phyloP scores from a whole-genome alignment of 1,139 yeast species.

The Yamadazyma sp. region DNA sequence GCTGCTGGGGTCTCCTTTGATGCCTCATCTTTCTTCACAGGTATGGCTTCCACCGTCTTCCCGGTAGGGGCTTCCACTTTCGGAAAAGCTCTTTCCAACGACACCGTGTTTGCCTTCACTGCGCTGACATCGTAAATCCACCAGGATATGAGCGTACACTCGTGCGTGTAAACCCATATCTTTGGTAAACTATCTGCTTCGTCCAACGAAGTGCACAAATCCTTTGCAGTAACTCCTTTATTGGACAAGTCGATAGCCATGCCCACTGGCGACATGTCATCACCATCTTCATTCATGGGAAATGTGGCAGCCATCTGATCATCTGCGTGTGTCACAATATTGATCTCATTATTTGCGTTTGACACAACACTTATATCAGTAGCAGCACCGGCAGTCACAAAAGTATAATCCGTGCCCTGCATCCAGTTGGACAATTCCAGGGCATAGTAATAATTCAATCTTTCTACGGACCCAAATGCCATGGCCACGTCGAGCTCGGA shows the following conservation, averaged over 20 bases:
- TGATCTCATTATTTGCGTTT: constrained; percentile 20
- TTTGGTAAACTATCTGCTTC: constrained; percentile 57
- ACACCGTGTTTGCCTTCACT: constrained; percentile 29
- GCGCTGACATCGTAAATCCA: constrained; percentile 57
- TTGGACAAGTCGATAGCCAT: constrained; percentile 58
- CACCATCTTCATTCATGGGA: constrained; percentile 66
- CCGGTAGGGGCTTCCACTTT: too few species aligned
- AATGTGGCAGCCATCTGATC: constrained; percentile 71
- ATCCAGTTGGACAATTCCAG: constrained; percentile 47
- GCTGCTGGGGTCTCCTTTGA: not conserved
- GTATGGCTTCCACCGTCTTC: too few species aligned
- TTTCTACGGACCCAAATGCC: constrained; percentile 54
- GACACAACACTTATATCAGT: constrained; percentile 56
- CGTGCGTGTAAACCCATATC: constrained; percentile 58
- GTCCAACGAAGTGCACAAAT: constrained; percentile 62
- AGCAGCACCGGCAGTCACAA: constrained; percentile 62
- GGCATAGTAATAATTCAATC: constrained; percentile 52
- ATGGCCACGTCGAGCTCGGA: constrained; percentile 52
- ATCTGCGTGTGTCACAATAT: constrained; percentile 46
- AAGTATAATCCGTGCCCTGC: constrained; percentile 22
- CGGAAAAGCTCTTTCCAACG: constrained; percentile 19
- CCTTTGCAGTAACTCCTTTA: constrained; percentile 34
- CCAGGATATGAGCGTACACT: constrained; percentile 65
- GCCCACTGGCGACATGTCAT: constrained; percentile 73
- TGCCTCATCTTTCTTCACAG: too few species aligned